A percentile compares a stretch with the other conserved stretches of the same genome.
These are phyloP conservation scores for Rauvolfia tetraphylla DNA, from an alignment of 257 asterid genomes.

Conservation along the genomic window DNA sequence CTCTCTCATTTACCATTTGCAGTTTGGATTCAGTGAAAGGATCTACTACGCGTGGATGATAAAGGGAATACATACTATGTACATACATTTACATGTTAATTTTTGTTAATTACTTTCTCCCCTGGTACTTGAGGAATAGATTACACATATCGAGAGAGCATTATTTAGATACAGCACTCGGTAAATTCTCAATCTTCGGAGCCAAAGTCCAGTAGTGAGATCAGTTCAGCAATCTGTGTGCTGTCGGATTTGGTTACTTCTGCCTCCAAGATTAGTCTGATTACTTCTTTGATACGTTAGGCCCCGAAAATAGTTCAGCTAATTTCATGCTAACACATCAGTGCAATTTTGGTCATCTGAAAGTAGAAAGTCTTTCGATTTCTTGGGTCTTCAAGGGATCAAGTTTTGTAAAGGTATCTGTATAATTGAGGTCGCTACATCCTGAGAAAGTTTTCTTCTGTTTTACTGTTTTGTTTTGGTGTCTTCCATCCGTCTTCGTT, in stretches of 20 bases:
- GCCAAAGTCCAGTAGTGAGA: not conserved
- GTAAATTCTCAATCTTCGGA: not conserved
- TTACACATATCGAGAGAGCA: not conserved
- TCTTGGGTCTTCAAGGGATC: not conserved
- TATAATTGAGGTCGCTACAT: not conserved
- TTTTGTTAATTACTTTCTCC: not conserved
- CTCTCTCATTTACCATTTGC: slow-evolving; percentile 5
- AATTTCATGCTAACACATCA: not conserved
- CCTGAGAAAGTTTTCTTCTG: not conserved
- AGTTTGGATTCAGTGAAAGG: slow-evolving; percentile 16
- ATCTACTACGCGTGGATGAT: slow-evolving; percentile 13
- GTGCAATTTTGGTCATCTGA: not conserved
- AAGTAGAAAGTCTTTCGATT: not conserved
- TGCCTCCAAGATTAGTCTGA: not conserved
- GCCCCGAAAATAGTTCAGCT: not conserved
- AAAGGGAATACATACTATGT: slow-evolving; percentile 26
- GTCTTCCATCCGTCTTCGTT: not conserved
- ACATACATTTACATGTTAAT: slow-evolving; percentile 14
- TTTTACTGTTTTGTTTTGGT: not conserved
- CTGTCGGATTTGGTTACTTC: not conserved
- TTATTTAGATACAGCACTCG: not conserved
- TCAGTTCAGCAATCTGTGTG: not conserved
- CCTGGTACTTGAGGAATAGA: not conserved
- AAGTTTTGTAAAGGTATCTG: not conserved
- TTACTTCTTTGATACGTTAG: not conserved